phyloP scores from a whole-genome alignment of 495 filamentous ascomycete species.

The Penicillium angulare region DNA sequence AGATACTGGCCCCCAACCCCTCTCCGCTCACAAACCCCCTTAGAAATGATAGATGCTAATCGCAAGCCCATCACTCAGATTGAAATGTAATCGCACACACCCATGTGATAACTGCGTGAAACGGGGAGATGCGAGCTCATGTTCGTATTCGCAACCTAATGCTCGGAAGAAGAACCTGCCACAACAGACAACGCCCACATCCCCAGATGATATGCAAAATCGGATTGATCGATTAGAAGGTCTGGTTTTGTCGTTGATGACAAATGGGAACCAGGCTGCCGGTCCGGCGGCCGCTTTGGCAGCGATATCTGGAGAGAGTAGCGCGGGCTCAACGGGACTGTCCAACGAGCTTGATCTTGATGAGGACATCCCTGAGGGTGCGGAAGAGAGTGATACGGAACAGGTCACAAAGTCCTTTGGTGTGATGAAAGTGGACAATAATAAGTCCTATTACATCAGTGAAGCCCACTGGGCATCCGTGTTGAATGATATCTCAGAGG shows the following conservation, averaged over 20 bases:
- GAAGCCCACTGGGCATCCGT: constrained; percentile 90
- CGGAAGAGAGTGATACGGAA: constrained; percentile 80
- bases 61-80: constrained; percentile 37
- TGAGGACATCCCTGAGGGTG: constrained; percentile 49
- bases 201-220: constrained; percentile 97
- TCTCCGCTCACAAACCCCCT: not conserved
- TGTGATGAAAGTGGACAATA: constrained; percentile 78
- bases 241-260: constrained; percentile 93
- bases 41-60: not conserved
- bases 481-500: constrained; percentile 86
- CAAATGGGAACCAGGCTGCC: constrained; percentile 70
- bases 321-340: constrained; percentile 44
- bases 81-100: constrained; percentile 91
- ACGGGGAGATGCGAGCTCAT: constrained; percentile 77
- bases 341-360: constrained; percentile 55
- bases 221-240: constrained; percentile 96
- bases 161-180: constrained; percentile 72
- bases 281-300: constrained; percentile 62
- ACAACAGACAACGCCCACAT: constrained; percentile 54
- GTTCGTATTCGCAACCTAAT: constrained; percentile 82
- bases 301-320: constrained; percentile 61
- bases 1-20: not conserved
- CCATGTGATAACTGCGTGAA: constrained; percentile 97
- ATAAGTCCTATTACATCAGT: constrained; percentile 82
- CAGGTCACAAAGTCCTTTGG: constrained; percentile 83